These are phyloP conservation scores for Ogataea glucozyma DNA, from an alignment of 805 yeast genomes.

Conservation along the genomic window DNA sequence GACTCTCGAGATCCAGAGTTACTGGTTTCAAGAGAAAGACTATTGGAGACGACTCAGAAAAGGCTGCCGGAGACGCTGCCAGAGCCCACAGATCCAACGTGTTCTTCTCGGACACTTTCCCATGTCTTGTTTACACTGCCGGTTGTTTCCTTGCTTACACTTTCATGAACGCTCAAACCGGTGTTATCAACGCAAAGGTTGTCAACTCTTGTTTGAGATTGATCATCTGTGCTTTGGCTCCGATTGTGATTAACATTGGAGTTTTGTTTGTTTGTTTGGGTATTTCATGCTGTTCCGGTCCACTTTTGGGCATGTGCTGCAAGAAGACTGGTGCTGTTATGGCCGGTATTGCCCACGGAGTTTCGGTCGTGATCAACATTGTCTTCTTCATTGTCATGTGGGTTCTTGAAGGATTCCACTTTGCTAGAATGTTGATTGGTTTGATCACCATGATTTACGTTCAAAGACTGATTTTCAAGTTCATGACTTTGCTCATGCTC, in stretches of 20 bases:
- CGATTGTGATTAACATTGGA: conserved; percentile 89
- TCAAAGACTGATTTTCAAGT: conserved; percentile 85
- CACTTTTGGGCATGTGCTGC: conserved; percentile 90
- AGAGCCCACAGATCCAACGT: conserved; percentile 81
- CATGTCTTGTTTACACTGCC: conserved; percentile 72
- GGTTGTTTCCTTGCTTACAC: conserved; percentile 80
- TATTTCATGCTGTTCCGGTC: conserved; percentile 97
- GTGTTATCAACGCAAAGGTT: conserved; percentile 54
- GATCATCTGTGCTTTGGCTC: conserved; percentile 81
- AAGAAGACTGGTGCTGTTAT: conserved; percentile 94
- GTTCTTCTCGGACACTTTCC: conserved; percentile 68
- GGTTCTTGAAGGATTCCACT: conserved; percentile 92
- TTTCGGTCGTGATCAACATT: conserved; percentile 85
- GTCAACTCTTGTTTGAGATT: conserved; percentile 76
- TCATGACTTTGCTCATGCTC: conserved; percentile 72
- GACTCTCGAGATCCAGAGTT: conserved; percentile 79
- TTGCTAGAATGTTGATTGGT: conserved; percentile 85
- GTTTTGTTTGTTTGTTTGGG: conserved; percentile 73
- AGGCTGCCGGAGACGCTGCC: conserved; percentile 78
- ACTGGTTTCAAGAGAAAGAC: conserved; percentile 81
- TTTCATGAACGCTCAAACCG: conserved; percentile 82
- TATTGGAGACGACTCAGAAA: conserved; percentile 76
- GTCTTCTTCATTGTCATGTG: conserved; percentile 93
- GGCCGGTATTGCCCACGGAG: conserved; percentile 96
- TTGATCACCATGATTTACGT: conserved; percentile 78